Percentiles rank a stretch among this genome's conserved stretches.
Conservation (phyloP, 768 basidiomycete species). For the Pleurotus sapidus region DNA sequence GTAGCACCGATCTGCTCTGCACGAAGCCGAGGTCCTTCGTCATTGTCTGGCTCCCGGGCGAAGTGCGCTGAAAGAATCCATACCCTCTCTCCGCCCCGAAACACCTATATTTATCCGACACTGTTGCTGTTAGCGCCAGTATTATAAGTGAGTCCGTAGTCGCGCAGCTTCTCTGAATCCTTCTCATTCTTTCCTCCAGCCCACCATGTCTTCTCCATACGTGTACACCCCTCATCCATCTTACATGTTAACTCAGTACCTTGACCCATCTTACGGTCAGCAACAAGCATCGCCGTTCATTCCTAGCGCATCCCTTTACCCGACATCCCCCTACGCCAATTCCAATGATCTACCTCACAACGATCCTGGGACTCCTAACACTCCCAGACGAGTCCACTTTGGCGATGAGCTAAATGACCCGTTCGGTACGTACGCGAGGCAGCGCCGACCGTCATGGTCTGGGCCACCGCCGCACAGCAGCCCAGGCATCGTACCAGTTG, state of each 20-base stretch:
- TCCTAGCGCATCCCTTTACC: conserved; percentile 32
- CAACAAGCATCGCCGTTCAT: conserved; percentile 42
- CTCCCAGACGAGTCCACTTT: conserved; percentile 21
- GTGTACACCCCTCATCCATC: conserved; percentile 36
- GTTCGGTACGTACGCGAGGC: conserved; percentile 18
- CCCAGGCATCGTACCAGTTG: conserved; percentile 13
- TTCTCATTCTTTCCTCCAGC: neutral
- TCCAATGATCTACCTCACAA: conserved; percentile 16
- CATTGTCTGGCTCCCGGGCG: neutral
- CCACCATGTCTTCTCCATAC: conserved; percentile 39
- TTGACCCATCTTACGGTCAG: conserved; percentile 25
- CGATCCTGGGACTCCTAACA: conserved; percentile 19
- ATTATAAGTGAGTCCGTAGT: neutral
- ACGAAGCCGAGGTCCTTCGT: no score
- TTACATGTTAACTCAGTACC: conserved; percentile 31
- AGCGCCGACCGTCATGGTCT: conserved; percentile 45
- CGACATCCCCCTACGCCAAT: conserved; percentile 34
- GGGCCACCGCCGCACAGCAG: conserved; percentile 18
- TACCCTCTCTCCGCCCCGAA: neutral
- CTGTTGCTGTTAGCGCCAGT: neutral
- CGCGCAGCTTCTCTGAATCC: neutral
- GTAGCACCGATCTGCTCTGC: no score
- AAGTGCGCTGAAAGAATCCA: neutral
- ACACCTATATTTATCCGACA: neutral
- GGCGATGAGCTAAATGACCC: conserved; percentile 17